Conservation (phyloP, 805 yeast genomes). For the Ogataea trehalophila region DNA sequence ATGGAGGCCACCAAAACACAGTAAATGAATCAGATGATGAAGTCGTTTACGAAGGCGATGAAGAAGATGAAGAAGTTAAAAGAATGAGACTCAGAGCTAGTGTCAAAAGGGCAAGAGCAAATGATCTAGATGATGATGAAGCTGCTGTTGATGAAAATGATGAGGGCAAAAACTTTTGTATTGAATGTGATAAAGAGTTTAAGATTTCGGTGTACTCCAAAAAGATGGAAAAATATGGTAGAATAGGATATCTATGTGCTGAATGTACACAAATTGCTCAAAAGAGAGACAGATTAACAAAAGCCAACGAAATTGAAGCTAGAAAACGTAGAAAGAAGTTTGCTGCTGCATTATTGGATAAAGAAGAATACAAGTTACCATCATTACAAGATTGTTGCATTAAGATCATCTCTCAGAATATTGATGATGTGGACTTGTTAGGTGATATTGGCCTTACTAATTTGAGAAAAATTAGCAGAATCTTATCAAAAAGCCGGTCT, state of each 20-base stretch:
- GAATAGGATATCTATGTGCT: constrained; percentile 64
- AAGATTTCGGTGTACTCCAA: constrained; percentile 64
- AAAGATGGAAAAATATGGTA: constrained; percentile 37
- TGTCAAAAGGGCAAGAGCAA: constrained; percentile 35
- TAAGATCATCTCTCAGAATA: constrained; percentile 55
- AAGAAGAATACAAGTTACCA: constrained; percentile 56
- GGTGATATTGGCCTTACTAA: constrained; percentile 83
- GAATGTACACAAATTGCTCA: constrained; percentile 46
- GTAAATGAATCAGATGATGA: constrained; percentile 23
- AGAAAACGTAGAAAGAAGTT: constrained; percentile 71
- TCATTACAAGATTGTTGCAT: constrained; percentile 82
- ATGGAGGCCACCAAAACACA: constrained; percentile 20
- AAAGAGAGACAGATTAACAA: constrained; percentile 40
- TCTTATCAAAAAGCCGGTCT: constrained; percentile 78
- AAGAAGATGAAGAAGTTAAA: constrained; percentile 17
- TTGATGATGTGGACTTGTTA: constrained; percentile 69
- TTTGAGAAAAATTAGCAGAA: constrained; percentile 65
- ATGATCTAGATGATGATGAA: constrained; percentile 28
- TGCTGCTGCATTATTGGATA: constrained; percentile 81
- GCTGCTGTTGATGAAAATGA: constrained; percentile 38
- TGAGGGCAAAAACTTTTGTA: constrained; percentile 48
- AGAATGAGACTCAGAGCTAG: constrained; percentile 18
- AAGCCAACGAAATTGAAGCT: constrained; percentile 54
- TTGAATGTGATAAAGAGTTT: constrained; percentile 56
- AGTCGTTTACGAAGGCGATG: constrained; percentile 34